Evolutionary conservation across 2,329 filamentous ascomycete genomes (phyloP).

Genomic region (Curvularia eragrostidis): DNA sequence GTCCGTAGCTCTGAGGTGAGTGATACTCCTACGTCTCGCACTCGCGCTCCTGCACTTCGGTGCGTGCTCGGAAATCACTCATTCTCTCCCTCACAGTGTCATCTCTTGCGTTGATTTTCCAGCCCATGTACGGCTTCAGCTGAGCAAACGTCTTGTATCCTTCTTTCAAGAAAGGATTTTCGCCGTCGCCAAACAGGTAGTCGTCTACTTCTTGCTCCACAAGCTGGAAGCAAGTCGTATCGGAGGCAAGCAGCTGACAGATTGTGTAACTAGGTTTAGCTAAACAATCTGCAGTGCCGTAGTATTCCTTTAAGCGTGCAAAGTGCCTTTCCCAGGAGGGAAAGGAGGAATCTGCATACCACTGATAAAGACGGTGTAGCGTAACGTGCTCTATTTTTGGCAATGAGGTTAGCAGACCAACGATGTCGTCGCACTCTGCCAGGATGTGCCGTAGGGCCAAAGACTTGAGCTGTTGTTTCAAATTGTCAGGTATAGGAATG

Average conservation of each 20-base stretch:
- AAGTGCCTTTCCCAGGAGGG: neutral
- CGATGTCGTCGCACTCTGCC: neutral
- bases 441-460: conserved; percentile 5
- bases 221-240: conserved; percentile 2
- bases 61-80: neutral
- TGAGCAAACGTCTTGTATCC: neutral
- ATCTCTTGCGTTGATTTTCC: conserved; percentile 18
- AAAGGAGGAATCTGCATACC: neutral
- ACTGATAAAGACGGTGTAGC: conserved; percentile 1
- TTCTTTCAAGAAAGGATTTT: conserved; percentile 13
- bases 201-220: conserved; percentile 17
- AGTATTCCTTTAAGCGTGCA: conserved; percentile 1
- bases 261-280: conserved; percentile 3
- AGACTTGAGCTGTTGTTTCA: neutral
- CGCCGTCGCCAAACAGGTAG: conserved; percentile 13
- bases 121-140: conserved; percentile 14
- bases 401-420: conserved; percentile 1
- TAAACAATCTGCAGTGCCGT: neutral
- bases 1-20: no score
- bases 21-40: neutral
- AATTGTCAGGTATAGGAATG: conserved; percentile 8
- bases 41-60: neutral
- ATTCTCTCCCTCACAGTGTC: conserved; percentile 6
- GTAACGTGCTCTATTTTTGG: conserved; percentile 3
- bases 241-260: neutral